Evolutionary conservation across 352 stramenopile species (phyloP).

Genomic region (Pythium volutum): DNA sequence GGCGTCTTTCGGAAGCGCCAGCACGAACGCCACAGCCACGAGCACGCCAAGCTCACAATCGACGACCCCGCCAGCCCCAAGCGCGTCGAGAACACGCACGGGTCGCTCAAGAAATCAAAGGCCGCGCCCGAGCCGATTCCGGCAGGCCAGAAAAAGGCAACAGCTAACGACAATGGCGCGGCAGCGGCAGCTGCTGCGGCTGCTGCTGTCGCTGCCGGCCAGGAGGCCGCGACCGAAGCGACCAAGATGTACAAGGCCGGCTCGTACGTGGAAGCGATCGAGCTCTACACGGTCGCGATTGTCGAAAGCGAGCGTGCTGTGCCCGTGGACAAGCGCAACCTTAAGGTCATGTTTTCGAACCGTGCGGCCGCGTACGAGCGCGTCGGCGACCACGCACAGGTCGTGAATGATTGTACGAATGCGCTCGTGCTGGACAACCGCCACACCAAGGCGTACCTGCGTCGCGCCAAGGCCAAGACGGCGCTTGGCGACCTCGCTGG

Average conservation of each 20-base stretch:
- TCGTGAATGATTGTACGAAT: conserved; percentile 61
- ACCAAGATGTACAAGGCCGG: conserved; percentile 82
- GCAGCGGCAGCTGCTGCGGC: conserved; percentile 11
- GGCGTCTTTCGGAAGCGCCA: conserved; percentile 47
- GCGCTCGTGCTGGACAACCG: conserved; percentile 63
- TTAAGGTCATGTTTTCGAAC: conserved; percentile 88
- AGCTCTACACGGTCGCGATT: conserved; percentile 71
- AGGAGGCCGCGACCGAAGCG: conserved; percentile 62
- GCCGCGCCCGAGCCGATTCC: conserved; percentile 23
- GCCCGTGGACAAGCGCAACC: conserved; percentile 63
- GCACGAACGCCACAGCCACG: conserved; percentile 15
- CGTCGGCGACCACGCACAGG: conserved; percentile 55
- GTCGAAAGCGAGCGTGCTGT: conserved; percentile 48
- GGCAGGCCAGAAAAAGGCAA: conserved; percentile 30
- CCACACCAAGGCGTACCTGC: conserved; percentile 75
- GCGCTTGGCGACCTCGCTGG: conserved; percentile 44
- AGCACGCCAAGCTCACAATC: conserved; percentile 22
- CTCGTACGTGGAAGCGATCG: conserved; percentile 58
- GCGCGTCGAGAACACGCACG: conserved; percentile 18
- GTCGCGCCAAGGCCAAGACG: conserved; percentile 67
- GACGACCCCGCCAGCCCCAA: conserved; percentile 27
- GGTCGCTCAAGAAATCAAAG: conserved; percentile 31
- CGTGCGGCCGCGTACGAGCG: conserved; percentile 71
- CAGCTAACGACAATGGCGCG: conserved; percentile 2
- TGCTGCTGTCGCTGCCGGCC: conserved; percentile 34